Evolutionary conservation across 2,329 filamentous ascomycete species (phyloP), one percentile per base, ranked within the genome.

Genomic region (Monilinia polystroma): DNA sequence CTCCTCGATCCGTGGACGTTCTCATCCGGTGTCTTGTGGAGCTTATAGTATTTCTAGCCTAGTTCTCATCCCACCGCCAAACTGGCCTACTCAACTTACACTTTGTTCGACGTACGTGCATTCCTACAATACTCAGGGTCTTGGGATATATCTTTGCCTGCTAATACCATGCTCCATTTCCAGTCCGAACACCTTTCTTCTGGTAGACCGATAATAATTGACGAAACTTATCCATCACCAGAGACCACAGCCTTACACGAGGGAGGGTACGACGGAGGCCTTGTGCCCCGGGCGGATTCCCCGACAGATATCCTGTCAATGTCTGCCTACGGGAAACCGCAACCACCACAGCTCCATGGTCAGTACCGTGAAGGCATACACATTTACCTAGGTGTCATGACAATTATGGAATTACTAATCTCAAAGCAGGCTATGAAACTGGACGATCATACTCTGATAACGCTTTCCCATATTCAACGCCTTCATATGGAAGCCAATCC

Each of bases 311-410:
- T 71, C 45, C 81, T 91, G 80, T 87, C 90, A 80, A 93, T 93
- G 90, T 90, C 91, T 79, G 89, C 89, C 80, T 93, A 92, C 83
- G 83, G 84, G 76, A 96, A 96, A 80, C 80, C 87, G 68, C 87
- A 90, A 78, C 83, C 88, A 79, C 84, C 89, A 78, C 90, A 89
- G 78, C 85, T 93, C 81, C 90, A 94, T 80, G 90, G 93, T 96
- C 82, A 81, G 92, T 88, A 68, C 26, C 29, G 43, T 18, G 14
- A 47, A 57, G n/a, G n/a, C 32, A n/a, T 6, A 38, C 18, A 18
- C n/a, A 18, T 23, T 56, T 12, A 38, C 20, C 68, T 68, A 64
- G 69, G 67, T 18, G 11, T 3, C 49, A 60, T 38, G 20, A 32
- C 35, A 63, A 32, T 8, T 49, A 23, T 45, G 41, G n/a, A 53